Percentiles rank a stretch among this genome's conserved stretches.
phyloP scores from a whole-genome alignment of 192 early-diverging fungal genomes.

The Rhizophagus clarus region DNA sequence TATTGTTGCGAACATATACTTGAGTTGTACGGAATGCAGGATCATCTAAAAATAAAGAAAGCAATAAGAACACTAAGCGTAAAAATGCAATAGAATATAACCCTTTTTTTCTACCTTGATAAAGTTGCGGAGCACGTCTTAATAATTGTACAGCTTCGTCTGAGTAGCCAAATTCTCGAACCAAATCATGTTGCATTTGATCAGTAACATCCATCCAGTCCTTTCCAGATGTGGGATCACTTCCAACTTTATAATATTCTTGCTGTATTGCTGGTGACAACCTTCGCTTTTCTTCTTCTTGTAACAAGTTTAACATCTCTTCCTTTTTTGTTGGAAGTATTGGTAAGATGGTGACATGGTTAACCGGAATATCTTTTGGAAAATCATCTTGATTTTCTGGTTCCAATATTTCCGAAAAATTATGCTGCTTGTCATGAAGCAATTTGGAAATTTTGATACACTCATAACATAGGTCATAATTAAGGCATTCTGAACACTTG shows the following conservation, averaged over 20 bases:
- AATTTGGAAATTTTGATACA: slow-evolving; percentile 19
- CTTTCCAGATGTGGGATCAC: slow-evolving; percentile 17
- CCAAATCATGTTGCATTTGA: too few relatives aligned
- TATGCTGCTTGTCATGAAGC: slow-evolving; percentile 22
- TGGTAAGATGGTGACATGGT: slow-evolving; percentile 2
- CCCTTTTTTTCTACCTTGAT: not conserved
- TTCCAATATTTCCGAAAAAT: slow-evolving; percentile 4
- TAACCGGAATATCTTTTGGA: too few relatives aligned
- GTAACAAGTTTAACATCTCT: slow-evolving; percentile 9
- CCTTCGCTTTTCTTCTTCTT: slow-evolving; percentile 21
- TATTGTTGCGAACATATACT: slow-evolving; percentile 31
- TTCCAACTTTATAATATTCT: slow-evolving; percentile 16
- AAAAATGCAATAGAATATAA: not conserved
- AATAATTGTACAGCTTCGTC: too few relatives aligned
- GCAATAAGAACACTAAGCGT: not conserved
- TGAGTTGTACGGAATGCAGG: slow-evolving; percentile 14
- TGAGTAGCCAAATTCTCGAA: too few relatives aligned
- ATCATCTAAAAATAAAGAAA: slow-evolving; percentile 11
- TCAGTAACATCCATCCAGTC: slow-evolving; percentile 28
- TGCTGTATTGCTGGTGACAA: slow-evolving; percentile 18
- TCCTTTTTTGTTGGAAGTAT: slow-evolving; percentile 28
- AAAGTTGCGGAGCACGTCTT: slow-evolving; percentile 25
- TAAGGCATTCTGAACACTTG: slow-evolving; percentile 15
- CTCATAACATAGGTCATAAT: slow-evolving; percentile 20
- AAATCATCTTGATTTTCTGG: not conserved